Conservation (phyloP, 164 flowering plant species). For the Umbilicus rupestris region DNA sequence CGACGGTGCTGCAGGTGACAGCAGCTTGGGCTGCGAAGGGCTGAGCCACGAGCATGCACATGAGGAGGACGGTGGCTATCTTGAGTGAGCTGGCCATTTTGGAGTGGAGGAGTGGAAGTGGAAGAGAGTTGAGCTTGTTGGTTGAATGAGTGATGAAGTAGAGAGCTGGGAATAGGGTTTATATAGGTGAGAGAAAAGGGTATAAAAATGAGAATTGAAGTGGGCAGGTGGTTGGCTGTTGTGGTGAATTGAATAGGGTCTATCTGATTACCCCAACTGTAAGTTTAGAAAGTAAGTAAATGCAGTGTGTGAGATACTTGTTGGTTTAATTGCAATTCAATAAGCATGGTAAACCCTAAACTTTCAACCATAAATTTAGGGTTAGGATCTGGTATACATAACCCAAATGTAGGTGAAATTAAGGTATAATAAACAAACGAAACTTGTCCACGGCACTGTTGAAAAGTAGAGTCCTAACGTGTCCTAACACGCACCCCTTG, state of each 20-base stretch:
- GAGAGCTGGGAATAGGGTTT: neutral
- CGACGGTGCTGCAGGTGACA: neutral
- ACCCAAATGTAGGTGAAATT: too few species aligned
- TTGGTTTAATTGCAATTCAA: too few species aligned
- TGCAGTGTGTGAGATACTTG: too few species aligned
- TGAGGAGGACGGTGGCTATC: neutral
- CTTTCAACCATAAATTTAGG: too few species aligned
- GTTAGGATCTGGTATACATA: too few species aligned
- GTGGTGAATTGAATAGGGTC: neutral
- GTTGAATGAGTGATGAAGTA: neutral
- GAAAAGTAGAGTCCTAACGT: neutral
- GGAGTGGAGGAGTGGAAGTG: neutral
- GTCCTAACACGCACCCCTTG: neutral
- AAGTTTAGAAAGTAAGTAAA: neutral
- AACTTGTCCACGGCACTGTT: neutral
- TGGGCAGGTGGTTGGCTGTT: neutral
- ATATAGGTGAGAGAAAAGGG: neutral
- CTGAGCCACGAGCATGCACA: neutral
- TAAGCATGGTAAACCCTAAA: too few species aligned
- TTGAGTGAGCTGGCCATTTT: conserved; percentile 1
- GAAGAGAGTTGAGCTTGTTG: neutral
- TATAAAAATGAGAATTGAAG: neutral
- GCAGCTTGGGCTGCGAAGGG: conserved; percentile 3
- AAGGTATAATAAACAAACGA: neutral
- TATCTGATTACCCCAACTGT: neutral